Evolutionary conservation across 164 flowering plant species (phyloP), one percentile per base, ranked within the genome.

Genomic region (Brasenia schreberi): DNA sequence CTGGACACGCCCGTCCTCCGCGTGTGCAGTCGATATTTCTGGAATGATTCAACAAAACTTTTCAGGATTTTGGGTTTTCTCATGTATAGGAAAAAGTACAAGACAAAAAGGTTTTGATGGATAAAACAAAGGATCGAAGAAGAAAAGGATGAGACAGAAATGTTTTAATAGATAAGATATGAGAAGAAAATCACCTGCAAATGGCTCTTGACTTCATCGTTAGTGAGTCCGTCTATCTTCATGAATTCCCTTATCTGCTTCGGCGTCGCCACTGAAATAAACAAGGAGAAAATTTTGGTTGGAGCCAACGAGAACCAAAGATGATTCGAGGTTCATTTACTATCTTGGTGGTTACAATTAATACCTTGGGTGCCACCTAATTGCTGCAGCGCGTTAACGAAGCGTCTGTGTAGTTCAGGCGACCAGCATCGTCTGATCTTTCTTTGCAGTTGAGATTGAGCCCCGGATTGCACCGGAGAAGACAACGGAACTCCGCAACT

Each of bases 161-260:
- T 23, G 27, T 23, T 23, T 23, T 23, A 23, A 23, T 23, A 23
- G 27, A 23, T 23, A 23, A 58, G 42, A 18, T 45, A 42, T 11
- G 14, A 49, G 43, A 27, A 17, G 53, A 61, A 65, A 73, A 81
- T n/a, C 64, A 88, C 98, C 67, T 92, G 98, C 71, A 92, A 79
- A 84, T 92, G 98, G 67, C 96, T 90, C 80, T 92, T 92, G 59
- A 92, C 98, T 82, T 92, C 98, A 70, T 92, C 98, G 61, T 87
- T 92, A 0, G 98, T 92, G 66, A 92, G 83, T 44, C 96, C 96
- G 68, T 92, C 96, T 1, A 92, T 96, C 74, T 83, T 84, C 96
- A 92, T 92, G n/a, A 84, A 81, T 42, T 92, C 98, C 69, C 96
- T 77, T 61, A 92, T 92, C 71, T 92, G 98, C 81, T 90, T 92